Percentiles rank a stretch among this genome's conserved stretches.
Conservation (phyloP, 2,329 filamentous ascomycete genomes). For the Phialemonium atrogriseum region DNA sequence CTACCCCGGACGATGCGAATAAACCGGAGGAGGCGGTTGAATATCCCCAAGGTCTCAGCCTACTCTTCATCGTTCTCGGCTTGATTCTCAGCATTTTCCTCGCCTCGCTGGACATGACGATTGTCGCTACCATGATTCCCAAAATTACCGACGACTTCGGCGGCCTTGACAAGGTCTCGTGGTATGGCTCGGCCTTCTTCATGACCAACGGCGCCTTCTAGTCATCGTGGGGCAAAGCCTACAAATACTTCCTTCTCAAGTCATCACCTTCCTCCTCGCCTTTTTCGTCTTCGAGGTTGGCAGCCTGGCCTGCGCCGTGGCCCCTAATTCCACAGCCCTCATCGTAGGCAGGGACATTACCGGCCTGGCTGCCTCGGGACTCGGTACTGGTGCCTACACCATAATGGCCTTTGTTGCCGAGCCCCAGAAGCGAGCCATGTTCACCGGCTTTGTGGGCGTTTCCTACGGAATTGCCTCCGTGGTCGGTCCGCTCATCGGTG, state of each 20-base stretch:
- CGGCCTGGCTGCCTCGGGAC: neutral
- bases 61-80: constrained; percentile 1
- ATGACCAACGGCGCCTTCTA: constrained; percentile 3
- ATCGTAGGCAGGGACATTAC: constrained; percentile 2
- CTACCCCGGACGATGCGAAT: too few species aligned
- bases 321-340: neutral
- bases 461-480: constrained; percentile 4
- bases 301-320: constrained; percentile 2
- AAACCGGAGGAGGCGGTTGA: too few species aligned
- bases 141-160: constrained; percentile 3
- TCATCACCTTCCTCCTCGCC: constrained; percentile 1
- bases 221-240: constrained; percentile 3
- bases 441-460: constrained; percentile 2
- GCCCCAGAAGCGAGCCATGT: constrained; percentile 1
- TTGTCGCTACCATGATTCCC: constrained; percentile 2
- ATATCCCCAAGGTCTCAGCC: neutral
- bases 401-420: constrained; percentile 2
- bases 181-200: constrained; percentile 4
- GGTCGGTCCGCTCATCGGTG: constrained; percentile 2
- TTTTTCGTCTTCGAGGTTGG: constrained; percentile 4
- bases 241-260: constrained; percentile 5
- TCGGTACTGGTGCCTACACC: constrained; percentile 9
- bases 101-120: constrained; percentile 2
- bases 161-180: constrained; percentile 2
- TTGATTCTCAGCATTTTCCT: constrained; percentile 2